These are phyloP conservation scores for Melaleuca quinquenervia DNA, from an alignment of 345 rosid species.

Conservation along the genomic window DNA sequence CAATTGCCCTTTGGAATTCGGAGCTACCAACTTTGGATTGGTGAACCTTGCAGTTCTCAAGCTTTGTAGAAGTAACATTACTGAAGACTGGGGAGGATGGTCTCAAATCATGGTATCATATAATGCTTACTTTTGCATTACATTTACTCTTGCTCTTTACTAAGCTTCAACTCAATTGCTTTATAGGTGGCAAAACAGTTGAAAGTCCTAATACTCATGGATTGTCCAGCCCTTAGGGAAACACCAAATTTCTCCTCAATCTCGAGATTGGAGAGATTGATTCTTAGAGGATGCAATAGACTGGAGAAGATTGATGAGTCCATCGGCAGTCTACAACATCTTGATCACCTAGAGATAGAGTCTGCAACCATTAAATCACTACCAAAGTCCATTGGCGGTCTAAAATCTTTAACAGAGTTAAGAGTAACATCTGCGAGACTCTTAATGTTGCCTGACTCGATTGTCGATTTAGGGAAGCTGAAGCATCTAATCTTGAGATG, in stretches of 20 bases:
- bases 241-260: accelerated
- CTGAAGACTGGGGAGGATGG: not conserved
- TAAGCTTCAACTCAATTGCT: not conserved
- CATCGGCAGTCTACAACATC: too few relatives aligned
- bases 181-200: not conserved
- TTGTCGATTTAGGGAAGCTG: too few relatives aligned
- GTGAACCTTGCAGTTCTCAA: not conserved
- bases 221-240: not conserved
- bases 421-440: accelerated
- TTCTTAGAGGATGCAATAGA: not conserved
- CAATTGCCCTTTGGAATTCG: not conserved
- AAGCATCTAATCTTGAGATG: too few relatives aligned
- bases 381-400: not conserved
- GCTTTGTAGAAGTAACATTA: not conserved
- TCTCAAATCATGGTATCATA: not conserved
- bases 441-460: too few relatives aligned
- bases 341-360: too few relatives aligned
- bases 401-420: not conserved
- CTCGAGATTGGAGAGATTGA: not conserved
- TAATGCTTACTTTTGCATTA: not conserved
- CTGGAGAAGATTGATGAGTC: not conserved
- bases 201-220: not conserved
- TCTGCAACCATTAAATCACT: too few relatives aligned
- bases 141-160: not conserved
- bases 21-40: not conserved